Conservation (phyloP, 257 asterid genomes). For the Gynochthodes officinalis region DNA sequence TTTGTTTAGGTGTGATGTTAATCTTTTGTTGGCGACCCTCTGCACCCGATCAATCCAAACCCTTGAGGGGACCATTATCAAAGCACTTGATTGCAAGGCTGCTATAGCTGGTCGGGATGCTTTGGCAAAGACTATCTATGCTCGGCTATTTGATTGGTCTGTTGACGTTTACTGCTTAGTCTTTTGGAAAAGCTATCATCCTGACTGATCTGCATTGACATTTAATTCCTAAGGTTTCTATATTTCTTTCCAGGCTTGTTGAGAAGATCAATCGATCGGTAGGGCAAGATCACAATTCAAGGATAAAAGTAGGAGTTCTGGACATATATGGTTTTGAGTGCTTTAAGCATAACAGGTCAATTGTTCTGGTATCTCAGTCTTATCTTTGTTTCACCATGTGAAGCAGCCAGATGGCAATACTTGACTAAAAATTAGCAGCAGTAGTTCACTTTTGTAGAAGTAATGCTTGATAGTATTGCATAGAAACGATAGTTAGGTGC, state of each 20-base stretch:
- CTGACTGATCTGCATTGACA: slow-evolving; percentile 21
- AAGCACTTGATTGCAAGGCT: slow-evolving; percentile 86
- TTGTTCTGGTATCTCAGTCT: slow-evolving; percentile 10
- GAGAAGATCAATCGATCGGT: slow-evolving; percentile 91
- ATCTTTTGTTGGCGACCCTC: slow-evolving; percentile 74
- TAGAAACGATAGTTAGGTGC: background rate
- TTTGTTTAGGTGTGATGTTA: slow-evolving; percentile 74
- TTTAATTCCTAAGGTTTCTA: slow-evolving; percentile 2
- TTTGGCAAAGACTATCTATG: slow-evolving; percentile 92
- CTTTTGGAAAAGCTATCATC: slow-evolving; percentile 13
- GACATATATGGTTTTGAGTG: slow-evolving; percentile 99
- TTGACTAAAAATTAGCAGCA: background rate
- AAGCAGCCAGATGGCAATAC: background rate
- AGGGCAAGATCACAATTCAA: slow-evolving; percentile 92
- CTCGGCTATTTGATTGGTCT: slow-evolving; percentile 92
- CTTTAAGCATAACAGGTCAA: slow-evolving; percentile 83
- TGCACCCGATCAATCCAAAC: slow-evolving; percentile 94
- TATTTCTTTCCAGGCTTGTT: slow-evolving; percentile 77
- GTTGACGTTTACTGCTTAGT: slow-evolving; percentile 25
- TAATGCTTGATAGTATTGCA: background rate
- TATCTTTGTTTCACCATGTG: background rate
- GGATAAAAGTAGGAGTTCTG: slow-evolving; percentile 85
- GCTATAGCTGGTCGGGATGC: slow-evolving; percentile 97
- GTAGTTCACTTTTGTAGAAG: background rate
- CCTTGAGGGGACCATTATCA: slow-evolving; percentile 79